Percentiles rank a stretch among this genome's conserved stretches.
phyloP scores from a whole-genome alignment of 345 rosid species.

The Ailanthus altissimus region DNA sequence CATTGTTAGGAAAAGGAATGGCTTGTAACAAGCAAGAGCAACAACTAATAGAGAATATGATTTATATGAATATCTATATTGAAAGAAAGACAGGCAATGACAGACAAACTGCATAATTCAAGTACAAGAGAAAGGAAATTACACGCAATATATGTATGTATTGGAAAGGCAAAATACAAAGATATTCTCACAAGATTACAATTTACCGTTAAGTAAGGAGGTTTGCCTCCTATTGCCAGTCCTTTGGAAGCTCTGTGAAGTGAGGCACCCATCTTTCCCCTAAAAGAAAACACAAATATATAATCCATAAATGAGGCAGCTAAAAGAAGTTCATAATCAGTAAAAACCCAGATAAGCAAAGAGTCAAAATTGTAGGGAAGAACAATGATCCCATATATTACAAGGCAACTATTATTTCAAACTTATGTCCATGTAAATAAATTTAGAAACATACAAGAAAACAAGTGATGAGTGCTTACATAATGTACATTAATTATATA shows the following conservation, averaged over 20 bases:
- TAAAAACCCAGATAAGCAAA: neutral
- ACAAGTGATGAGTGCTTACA: neutral
- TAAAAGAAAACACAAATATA: slow-evolving; percentile 31
- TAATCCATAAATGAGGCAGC: neutral
- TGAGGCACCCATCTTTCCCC: slow-evolving; percentile 87
- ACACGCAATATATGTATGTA: neutral
- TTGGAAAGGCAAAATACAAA: neutral
- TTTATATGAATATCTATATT: neutral
- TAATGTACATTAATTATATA: neutral
- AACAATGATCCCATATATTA: neutral
- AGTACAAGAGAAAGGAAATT: neutral
- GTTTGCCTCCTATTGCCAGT: slow-evolving; percentile 56
- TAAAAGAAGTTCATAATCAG: slow-evolving; percentile 2
- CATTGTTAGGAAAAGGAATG: slow-evolving; percentile 20
- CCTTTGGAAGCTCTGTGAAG: slow-evolving; percentile 52
- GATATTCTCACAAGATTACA: neutral
- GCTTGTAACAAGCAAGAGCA: neutral
- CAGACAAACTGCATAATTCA: neutral
- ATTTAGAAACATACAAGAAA: neutral
- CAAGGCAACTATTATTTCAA: neutral
- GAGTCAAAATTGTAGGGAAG: neutral
- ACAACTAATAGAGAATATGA: neutral
- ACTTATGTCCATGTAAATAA: neutral
- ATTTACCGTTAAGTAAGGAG: slow-evolving; percentile 70
- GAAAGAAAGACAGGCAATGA: neutral